These are phyloP conservation scores for Ceratopteris richardii DNA, from an alignment of 75 land plant genomes.

Conservation along the genomic window DNA sequence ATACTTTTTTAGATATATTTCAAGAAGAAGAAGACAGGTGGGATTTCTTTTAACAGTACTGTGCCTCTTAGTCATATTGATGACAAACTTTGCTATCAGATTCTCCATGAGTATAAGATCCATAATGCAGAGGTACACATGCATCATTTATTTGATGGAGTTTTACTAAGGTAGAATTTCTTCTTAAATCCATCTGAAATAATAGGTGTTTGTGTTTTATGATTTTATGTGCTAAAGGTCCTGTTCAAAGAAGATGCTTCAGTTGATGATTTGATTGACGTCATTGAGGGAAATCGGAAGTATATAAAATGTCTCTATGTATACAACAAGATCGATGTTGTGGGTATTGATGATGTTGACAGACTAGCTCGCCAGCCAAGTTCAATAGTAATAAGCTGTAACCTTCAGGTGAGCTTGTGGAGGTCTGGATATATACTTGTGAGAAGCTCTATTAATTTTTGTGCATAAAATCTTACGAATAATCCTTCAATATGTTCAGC, in stretches of 20 bases:
- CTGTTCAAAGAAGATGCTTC: slow-evolving; percentile 97
- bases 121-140: slow-evolving; percentile 94
- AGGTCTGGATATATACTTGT: too few relatives aligned
- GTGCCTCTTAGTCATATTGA: slow-evolving; percentile 82
- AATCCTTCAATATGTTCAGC: too few relatives aligned
- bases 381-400: slow-evolving; percentile 98
- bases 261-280: slow-evolving; percentile 97
- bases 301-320: slow-evolving; percentile 97
- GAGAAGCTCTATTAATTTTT: too few relatives aligned
- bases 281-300: slow-evolving; percentile 95
- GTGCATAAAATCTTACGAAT: too few relatives aligned
- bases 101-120: slow-evolving; percentile 97
- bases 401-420: slow-evolving; percentile 53
- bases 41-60: slow-evolving; percentile 95
- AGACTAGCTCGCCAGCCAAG: slow-evolving; percentile 83
- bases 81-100: slow-evolving; percentile 98
- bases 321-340: slow-evolving; percentile 96
- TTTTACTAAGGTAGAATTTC: too few relatives aligned
- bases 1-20: slow-evolving; percentile 73
- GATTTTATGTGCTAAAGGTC: slow-evolving; percentile 32
- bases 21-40: slow-evolving; percentile 97
- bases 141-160: neutral
- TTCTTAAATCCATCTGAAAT: too few relatives aligned
- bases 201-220: neutral
- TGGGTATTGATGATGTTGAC: slow-evolving; percentile 99